Evolutionary conservation across 73 alveolate species (phyloP), one percentile per base, ranked within the genome.

Genomic region (Tetrahymena malaccensis): DNA sequence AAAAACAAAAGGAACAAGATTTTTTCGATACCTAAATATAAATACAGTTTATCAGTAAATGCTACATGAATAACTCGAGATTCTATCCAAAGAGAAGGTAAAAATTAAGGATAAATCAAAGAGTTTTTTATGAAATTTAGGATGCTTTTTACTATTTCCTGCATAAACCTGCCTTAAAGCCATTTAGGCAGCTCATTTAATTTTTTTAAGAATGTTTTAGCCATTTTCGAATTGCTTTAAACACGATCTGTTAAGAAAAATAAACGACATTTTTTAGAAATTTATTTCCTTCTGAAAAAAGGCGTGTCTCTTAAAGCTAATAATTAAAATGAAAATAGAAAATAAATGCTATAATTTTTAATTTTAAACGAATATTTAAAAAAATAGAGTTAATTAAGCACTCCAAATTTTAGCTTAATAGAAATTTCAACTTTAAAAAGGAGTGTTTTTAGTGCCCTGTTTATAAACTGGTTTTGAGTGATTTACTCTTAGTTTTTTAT

Each of bases 31-130:
- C 89, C 89, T 5, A 70, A 70, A 50, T 50, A 70, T 70, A 70
- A 70, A 70, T 70, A 70, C 89, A 70, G 89, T 70, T 70, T 70
- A 70, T 70, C 89, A 70, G 89, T 70, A 70, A 70, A 70, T 70
- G 89, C 89, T 70, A 70, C 89, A 70, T 70, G 89, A 70, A 70
- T 70, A 70, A 70, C 89, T 70, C 89, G 89, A 70, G 89, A 70
- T 70, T 70, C 89, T 70, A 27, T 70, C 89, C 37, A 27, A 70
- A 70, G 89, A 70, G 89, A 70, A 70, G 37, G 89, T 70, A 70
- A 70, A 70, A 17, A 2, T 12, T 27, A 19, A 19, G 22, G 21
- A n/a, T 31, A 50, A 21, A 21, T 19, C 22, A 31, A 15, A 50
- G 31, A 50, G 31, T 50, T 19, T 50, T 50, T 50, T 50, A 50